Percentiles rank a stretch among this genome's conserved stretches.
Evolutionary conservation across 495 filamentous ascomycete species (phyloP).

Genomic region (Aspergillus ostianus): DNA sequence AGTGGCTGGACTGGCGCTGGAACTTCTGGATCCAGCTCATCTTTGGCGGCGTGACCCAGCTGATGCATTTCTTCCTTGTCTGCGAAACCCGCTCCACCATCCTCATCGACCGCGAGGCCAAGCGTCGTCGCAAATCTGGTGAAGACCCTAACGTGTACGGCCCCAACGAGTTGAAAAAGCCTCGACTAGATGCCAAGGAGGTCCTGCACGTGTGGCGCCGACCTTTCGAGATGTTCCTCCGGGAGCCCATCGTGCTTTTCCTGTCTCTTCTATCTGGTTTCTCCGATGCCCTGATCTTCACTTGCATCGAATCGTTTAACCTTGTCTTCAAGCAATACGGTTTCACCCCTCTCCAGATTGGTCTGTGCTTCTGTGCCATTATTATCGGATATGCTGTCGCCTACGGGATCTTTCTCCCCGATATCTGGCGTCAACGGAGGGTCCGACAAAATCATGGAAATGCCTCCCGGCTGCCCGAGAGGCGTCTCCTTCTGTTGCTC

Average conservation of each 20-base stretch:
- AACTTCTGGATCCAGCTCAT: constrained; percentile 80
- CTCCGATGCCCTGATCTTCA: constrained; percentile 79
- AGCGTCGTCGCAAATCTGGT: constrained; percentile 58
- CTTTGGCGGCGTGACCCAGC: constrained; percentile 63
- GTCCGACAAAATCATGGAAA: constrained; percentile 46
- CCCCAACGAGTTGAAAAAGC: constrained; percentile 56
- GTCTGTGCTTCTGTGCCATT: constrained; percentile 63
- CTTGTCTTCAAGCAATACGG: constrained; percentile 65
- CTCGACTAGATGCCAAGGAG: constrained; percentile 52
- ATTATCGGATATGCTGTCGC: constrained; percentile 64
- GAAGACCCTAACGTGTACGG: constrained; percentile 57
- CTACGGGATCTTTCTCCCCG: constrained; percentile 62
- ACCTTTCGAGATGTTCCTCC: constrained; percentile 76
- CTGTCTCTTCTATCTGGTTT: constrained; percentile 74
- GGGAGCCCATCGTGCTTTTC: constrained; percentile 71
- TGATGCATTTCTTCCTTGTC: constrained; percentile 65
- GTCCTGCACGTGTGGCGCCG: constrained; percentile 63
- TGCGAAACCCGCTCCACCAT: constrained; percentile 68
- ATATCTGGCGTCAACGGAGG: constrained; percentile 53
- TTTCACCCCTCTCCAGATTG: constrained; percentile 54
- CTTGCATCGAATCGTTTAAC: constrained; percentile 66
- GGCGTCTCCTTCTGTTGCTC: constrained; percentile 55
- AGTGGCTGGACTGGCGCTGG: constrained; percentile 70
- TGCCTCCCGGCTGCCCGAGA: constrained; percentile 54
- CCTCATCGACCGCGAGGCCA: constrained; percentile 64